Percentiles rank a stretch among this genome's conserved stretches.
These are phyloP conservation scores for Sclerotiophoma versabilis DNA, from an alignment of 2,329 filamentous ascomycete genomes.

Conservation along the genomic window DNA sequence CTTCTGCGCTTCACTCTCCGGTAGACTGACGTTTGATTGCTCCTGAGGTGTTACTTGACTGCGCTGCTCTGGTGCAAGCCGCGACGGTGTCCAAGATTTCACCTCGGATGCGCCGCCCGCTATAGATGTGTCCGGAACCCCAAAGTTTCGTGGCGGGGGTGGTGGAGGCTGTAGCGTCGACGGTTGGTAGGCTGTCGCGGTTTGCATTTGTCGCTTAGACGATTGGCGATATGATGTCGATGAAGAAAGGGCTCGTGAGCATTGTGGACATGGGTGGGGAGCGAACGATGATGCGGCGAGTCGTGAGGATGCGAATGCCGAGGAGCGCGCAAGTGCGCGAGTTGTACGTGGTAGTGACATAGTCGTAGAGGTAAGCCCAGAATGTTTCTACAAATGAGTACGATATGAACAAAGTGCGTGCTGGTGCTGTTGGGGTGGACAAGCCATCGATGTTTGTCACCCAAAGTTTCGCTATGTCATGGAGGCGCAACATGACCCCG, in stretches of 20 bases:
- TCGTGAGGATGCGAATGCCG: slow-evolving; percentile 31
- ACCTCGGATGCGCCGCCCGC: slow-evolving; percentile 58
- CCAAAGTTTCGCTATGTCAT: slow-evolving; percentile 39
- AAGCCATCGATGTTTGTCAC: slow-evolving; percentile 25
- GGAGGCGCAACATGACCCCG: slow-evolving; percentile 23
- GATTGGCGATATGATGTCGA: slow-evolving; percentile 45
- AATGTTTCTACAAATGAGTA: slow-evolving; percentile 2
- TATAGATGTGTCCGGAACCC: slow-evolving; percentile 68
- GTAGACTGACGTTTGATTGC: slow-evolving; percentile 55
- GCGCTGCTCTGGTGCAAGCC: slow-evolving; percentile 37
- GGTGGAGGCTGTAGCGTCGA: slow-evolving; percentile 64
- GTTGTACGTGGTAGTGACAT: slow-evolving; percentile 45
- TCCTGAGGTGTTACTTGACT: slow-evolving; percentile 26
- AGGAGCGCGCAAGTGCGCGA: slow-evolving; percentile 32
- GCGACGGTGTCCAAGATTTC: slow-evolving; percentile 58
- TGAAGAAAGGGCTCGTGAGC: slow-evolving; percentile 56
- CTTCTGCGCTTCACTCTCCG: slow-evolving; percentile 73
- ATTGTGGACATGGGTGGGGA: slow-evolving; percentile 51
- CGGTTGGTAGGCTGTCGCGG: slow-evolving; percentile 69
- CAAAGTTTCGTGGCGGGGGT: slow-evolving; percentile 65
- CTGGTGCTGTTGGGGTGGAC: slow-evolving; percentile 15
- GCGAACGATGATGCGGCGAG: slow-evolving; percentile 35
- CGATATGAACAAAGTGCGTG: slow-evolving; percentile 1
- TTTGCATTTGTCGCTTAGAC: slow-evolving; percentile 61
- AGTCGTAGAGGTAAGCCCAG: slow-evolving; percentile 14